A percentile compares a stretch with the other conserved stretches of the same genome.
Conservation (phyloP, 2,329 filamentous ascomycete species). For the Chaetomium strumarium region DNA sequence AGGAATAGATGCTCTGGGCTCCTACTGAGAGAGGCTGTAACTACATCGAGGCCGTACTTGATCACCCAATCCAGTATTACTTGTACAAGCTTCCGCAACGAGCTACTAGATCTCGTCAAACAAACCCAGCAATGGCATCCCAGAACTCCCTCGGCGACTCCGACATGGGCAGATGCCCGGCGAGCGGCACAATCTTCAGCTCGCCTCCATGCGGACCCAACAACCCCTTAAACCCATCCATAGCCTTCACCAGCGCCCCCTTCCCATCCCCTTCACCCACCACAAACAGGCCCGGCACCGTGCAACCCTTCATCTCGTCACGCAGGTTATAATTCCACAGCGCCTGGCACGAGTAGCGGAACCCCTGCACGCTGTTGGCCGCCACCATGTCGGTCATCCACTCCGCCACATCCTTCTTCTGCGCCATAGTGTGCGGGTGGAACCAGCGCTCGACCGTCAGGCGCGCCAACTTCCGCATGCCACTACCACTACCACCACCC, state of each 20-base stretch:
- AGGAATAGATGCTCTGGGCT: too few relatives aligned
- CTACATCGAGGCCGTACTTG: too few relatives aligned
- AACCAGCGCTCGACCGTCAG: constrained; percentile 76
- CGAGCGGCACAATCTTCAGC: constrained; percentile 59
- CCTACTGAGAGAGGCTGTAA: too few relatives aligned
- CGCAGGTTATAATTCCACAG: constrained; percentile 67
- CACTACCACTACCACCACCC: constrained; percentile 47
- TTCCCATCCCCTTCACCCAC: constrained; percentile 68
- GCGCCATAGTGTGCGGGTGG: constrained; percentile 47
- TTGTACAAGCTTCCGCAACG: too few relatives aligned
- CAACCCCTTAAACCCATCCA: constrained; percentile 63
- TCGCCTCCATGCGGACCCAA: constrained; percentile 51
- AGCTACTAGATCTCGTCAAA: constrained; percentile 12
- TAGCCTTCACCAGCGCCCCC: constrained; percentile 66
- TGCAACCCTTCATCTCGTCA: constrained; percentile 46
- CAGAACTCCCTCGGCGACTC: constrained; percentile 67
- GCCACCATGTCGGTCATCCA: constrained; percentile 64
- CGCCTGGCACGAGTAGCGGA: constrained; percentile 61
- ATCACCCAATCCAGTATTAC: too few relatives aligned
- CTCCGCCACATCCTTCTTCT: constrained; percentile 42
- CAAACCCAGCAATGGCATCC: constrained; percentile 52
- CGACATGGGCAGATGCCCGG: constrained; percentile 81
- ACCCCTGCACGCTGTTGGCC: constrained; percentile 63
- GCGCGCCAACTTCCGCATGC: constrained; percentile 61
- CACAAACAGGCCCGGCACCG: constrained; percentile 60